Conservation (phyloP, 116 monocot genomes). For the Cymodocea nodosa region DNA sequence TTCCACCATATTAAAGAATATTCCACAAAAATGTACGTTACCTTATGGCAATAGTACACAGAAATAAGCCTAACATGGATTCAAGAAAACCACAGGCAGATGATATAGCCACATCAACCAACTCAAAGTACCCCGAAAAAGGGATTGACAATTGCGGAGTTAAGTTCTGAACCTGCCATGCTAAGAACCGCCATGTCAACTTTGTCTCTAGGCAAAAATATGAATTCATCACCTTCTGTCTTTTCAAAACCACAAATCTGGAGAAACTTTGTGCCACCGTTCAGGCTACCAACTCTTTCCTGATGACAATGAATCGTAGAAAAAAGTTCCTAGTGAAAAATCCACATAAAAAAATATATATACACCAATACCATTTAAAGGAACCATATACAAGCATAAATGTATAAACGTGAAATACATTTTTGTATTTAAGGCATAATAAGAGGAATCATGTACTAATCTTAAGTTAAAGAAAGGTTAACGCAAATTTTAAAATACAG, state of each 20-base stretch:
- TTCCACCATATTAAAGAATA: too few relatives aligned
- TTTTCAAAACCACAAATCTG: constrained; percentile 80
- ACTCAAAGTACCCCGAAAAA: constrained; percentile 74
- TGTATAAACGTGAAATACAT: too few relatives aligned
- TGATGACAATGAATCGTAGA: constrained; percentile 15
- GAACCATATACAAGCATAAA: too few relatives aligned
- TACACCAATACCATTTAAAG: too few relatives aligned
- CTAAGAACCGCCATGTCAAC: constrained; percentile 59
- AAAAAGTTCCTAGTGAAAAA: background rate
- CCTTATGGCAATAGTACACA: background rate
- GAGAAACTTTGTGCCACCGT: constrained; percentile 64
- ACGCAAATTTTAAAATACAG: too few relatives aligned
- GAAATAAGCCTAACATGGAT: background rate
- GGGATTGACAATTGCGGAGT: constrained; percentile 69
- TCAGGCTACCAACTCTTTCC: constrained; percentile 64
- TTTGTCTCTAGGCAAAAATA: constrained; percentile 54
- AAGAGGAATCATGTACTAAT: too few relatives aligned
- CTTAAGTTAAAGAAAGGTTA: too few relatives aligned
- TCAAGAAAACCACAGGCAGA: background rate
- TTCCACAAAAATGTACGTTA: too few relatives aligned
- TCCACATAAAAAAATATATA: too few relatives aligned
- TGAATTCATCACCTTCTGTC: constrained; percentile 50
- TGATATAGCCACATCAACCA: background rate
- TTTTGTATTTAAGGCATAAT: too few relatives aligned
- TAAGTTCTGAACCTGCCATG: constrained; percentile 64